Evolutionary conservation across 345 rosid species (phyloP).

Genomic region (Gossypium herbaceum): DNA sequence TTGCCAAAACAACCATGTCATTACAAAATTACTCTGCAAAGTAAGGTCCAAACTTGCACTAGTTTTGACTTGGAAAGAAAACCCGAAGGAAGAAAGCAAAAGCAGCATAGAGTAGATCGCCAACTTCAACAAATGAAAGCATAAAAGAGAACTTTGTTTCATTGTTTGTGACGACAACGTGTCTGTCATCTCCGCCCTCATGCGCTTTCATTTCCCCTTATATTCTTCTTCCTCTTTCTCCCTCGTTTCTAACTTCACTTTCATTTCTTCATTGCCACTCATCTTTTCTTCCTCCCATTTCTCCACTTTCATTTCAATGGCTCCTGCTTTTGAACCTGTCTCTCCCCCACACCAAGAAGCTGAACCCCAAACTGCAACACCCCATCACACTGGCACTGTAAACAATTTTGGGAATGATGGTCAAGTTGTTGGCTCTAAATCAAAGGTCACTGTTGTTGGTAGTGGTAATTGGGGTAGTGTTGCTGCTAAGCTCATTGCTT

Average conservation of each 20-base stretch:
- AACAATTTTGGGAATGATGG: conserved; percentile 7
- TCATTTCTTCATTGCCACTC: conserved; percentile 16
- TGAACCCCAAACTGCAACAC: background rate
- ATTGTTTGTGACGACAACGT: conserved; percentile 35
- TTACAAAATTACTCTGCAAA: too few species aligned
- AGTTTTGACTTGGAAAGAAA: background rate
- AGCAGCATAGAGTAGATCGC: conserved; percentile 39
- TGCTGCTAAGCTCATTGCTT: conserved; percentile 94
- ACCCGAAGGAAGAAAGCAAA: background rate
- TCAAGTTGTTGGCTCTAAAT: conserved; percentile 19
- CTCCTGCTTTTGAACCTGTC: conserved; percentile 30
- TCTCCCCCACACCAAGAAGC: conserved; percentile 3
- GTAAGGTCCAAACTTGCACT: too few species aligned
- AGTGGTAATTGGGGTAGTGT: conserved; percentile 99
- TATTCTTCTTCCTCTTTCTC: conserved; percentile 20
- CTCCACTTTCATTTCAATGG: conserved; percentile 24
- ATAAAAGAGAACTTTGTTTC: conserved; percentile 5
- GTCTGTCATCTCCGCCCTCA: conserved; percentile 40
- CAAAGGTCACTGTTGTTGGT: conserved; percentile 87
- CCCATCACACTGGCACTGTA: background rate
- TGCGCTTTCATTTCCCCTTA: conserved; percentile 28
- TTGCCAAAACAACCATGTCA: too few species aligned
- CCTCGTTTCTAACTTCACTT: conserved; percentile 8
- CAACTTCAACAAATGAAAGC: conserved; percentile 18
- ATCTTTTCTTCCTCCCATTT: conserved; percentile 15